A percentile compares a stretch with the other conserved stretches of the same genome.
These are phyloP conservation scores for Mycena maculata DNA, from an alignment of 768 basidiomycete species.

Conservation along the genomic window DNA sequence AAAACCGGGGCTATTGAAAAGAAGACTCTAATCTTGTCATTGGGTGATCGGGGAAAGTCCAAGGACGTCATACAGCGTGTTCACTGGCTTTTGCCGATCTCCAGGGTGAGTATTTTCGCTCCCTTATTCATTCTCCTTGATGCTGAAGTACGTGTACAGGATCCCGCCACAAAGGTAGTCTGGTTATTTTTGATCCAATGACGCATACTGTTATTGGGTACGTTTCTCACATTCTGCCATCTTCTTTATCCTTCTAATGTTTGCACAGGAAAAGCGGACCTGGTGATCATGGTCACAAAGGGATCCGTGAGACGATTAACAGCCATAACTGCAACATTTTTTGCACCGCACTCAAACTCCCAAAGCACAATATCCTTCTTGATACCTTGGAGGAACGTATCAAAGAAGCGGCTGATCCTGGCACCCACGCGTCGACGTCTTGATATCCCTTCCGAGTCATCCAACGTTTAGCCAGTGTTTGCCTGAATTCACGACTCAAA, in stretches of 20 bases:
- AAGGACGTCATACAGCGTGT: slow-evolving; percentile 18
- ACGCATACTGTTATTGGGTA: slow-evolving; percentile 8
- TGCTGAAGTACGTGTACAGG: neutral
- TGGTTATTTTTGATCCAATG: slow-evolving; percentile 13
- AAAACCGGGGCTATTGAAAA: neutral
- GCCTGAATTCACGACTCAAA: too few relatives aligned
- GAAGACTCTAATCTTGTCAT: slow-evolving; percentile 1
- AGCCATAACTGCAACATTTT: neutral
- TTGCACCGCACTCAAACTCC: slow-evolving; percentile 3
- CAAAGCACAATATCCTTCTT: neutral
- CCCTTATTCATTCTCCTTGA: neutral
- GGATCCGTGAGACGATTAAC: slow-evolving; percentile 4
- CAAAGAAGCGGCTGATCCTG: neutral
- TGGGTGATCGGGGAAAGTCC: slow-evolving; percentile 13
- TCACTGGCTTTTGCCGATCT: slow-evolving; percentile 1
- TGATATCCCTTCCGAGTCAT: too few relatives aligned
- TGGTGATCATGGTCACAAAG: slow-evolving; percentile 2
- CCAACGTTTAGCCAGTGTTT: too few relatives aligned
- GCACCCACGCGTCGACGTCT: too few relatives aligned
- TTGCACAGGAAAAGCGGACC: neutral
- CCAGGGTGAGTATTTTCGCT: slow-evolving; percentile 2
- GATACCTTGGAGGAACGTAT: neutral
- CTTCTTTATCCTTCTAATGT: neutral
- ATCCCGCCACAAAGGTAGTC: neutral
- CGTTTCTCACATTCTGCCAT: neutral